Evolutionary conservation across 129 eudicot genomes (phyloP), one percentile per base, ranked within the genome.

Genomic region (Helianthus tuberosus): DNA sequence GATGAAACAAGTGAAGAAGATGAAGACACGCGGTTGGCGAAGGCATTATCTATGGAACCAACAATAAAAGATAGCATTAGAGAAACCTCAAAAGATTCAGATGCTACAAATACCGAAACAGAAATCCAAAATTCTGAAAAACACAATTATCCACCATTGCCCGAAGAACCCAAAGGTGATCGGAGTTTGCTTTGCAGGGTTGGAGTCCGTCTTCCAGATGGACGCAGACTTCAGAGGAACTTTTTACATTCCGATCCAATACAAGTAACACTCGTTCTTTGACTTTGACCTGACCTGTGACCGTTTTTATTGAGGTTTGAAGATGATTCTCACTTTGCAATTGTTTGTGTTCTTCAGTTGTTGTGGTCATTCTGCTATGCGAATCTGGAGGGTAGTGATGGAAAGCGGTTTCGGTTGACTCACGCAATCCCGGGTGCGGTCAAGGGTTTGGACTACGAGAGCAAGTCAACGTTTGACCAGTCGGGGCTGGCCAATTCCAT

Each of bases 171-270:
- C 8, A 87, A 82, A 50, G 90, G 74, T 38, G 99, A 91, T 41
- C 84, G 84, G 66, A 86, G 23, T 39, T 87, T 91, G 27, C 86
- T 89, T 71, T 95, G 99, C 75, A 86, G 96, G 50, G 94, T 95
- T 59, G 96, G 96, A 38, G 77, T 91, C 9, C 97, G 99, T 44
- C 90, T 95, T 38, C 99, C 97, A 35, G 92, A 95, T 74, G 99
- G 99, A 29, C 97, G 90, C 59, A 88, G 99, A 76, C 67, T 95
- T 79, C 97, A 95, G 77, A 86, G 97, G 77, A 95, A 82, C 82
- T 95, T 95, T 62, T 73, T 88, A 35, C 97, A 79, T 48, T 73
- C 87, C 12, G 95, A 91, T 73, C 86, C 96, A 15, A 80, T 89
- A 80, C 96, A 91, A 85, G 96, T 88, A 75, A 44, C 12, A 20